These are phyloP conservation scores for Globisporangium acanthophoron DNA, from an alignment of 352 stramenopile species.

Conservation along the genomic window DNA sequence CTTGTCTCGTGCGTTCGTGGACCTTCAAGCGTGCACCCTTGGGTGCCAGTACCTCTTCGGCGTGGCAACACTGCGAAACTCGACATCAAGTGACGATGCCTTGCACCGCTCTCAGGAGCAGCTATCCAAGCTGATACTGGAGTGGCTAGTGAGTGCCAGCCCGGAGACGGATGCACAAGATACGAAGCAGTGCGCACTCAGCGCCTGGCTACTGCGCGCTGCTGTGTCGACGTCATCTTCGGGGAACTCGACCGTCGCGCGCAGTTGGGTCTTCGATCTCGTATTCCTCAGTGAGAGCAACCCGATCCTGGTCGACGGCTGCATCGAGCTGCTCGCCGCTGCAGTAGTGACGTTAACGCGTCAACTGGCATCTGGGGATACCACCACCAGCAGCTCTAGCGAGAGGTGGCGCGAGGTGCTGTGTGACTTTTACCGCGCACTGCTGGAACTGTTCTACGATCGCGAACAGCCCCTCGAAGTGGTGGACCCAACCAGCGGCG, in stretches of 20 bases:
- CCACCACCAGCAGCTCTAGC: constrained; percentile 4
- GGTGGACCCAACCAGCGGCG: constrained; percentile 24
- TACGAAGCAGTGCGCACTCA: constrained; percentile 16
- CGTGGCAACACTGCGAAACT: constrained; percentile 18
- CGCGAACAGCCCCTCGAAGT: constrained; percentile 31
- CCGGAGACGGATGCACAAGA: constrained; percentile 12
- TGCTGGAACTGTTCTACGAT: constrained; percentile 34
- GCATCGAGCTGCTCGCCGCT: constrained; percentile 21
- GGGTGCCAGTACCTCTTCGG: constrained; percentile 38
- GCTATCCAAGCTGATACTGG: constrained; percentile 5
- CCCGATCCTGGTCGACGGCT: constrained; percentile 19
- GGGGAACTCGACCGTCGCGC: neutral
- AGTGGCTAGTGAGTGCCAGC: constrained; percentile 5
- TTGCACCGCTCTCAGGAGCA: neutral
- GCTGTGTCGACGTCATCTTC: neutral
- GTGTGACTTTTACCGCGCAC: constrained; percentile 19
- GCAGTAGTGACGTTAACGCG: constrained; percentile 16
- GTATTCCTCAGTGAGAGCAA: constrained; percentile 36
- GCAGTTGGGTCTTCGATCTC: constrained; percentile 62
- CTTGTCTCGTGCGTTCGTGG: neutral
- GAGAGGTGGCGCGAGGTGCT: constrained; percentile 6
- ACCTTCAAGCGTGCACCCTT: constrained; percentile 12
- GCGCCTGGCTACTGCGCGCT: constrained; percentile 29
- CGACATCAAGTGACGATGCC: neutral
- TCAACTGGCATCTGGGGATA: constrained; percentile 6